Percentiles rank a stretch among this genome's conserved stretches.
These are phyloP conservation scores for Leishmania major DNA, from an alignment of 208 protist genomes.

Conservation along the genomic window DNA sequence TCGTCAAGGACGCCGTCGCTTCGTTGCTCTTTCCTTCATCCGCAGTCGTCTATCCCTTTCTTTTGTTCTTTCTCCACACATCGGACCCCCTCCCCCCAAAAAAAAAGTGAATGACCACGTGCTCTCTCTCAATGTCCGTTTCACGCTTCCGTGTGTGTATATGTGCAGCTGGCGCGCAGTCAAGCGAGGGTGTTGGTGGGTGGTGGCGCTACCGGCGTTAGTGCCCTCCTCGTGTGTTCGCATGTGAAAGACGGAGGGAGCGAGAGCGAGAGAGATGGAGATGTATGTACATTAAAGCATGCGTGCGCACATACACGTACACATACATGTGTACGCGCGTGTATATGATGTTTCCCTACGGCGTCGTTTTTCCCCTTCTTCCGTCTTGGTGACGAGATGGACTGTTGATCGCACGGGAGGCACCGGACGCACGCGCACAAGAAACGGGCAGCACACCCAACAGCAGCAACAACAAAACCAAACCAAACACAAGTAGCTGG, in stretches of 20 bases:
- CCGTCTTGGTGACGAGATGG: background rate
- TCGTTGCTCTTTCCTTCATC: background rate
- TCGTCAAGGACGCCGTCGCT: background rate
- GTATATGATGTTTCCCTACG: background rate
- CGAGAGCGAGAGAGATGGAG: background rate
- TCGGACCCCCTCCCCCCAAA: background rate
- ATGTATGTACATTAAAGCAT: background rate
- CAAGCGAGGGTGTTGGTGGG: background rate
- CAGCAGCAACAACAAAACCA: background rate
- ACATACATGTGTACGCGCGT: background rate
- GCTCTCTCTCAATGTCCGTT: background rate
- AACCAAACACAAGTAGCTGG: background rate
- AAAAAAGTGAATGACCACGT: background rate
- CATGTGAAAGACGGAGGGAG: background rate
- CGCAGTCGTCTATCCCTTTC: background rate
- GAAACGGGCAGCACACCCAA: background rate
- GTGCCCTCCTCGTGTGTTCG: background rate
- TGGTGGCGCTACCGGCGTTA: background rate
- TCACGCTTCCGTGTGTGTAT: background rate
- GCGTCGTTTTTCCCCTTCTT: background rate
- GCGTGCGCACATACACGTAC: background rate
- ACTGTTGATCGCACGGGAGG: background rate
- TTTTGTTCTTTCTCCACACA: background rate
- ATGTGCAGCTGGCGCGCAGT: background rate
- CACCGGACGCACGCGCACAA: background rate